Conservation (phyloP, 805 yeast species). For the Nakazawaea pomicola region DNA sequence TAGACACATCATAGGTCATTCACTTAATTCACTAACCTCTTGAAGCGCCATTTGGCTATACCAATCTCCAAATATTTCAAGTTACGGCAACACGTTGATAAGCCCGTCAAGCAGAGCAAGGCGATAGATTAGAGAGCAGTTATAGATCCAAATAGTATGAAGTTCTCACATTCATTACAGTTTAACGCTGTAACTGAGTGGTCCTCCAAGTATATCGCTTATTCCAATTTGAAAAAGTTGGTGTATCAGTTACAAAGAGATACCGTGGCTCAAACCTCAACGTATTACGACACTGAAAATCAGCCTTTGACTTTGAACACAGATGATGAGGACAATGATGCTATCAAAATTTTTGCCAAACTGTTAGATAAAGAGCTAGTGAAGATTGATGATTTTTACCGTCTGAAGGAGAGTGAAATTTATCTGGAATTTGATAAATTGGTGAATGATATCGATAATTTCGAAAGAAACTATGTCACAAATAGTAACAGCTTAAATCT, state of each 20-base stretch:
- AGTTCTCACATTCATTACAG: slow-evolving; percentile 91
- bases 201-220: slow-evolving; percentile 89
- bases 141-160: slow-evolving; percentile 50
- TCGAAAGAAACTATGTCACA: slow-evolving; percentile 35
- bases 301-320: slow-evolving; percentile 19
- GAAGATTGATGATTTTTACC: slow-evolving; percentile 74
- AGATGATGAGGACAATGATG: slow-evolving; percentile 32
- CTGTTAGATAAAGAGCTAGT: slow-evolving; percentile 74
- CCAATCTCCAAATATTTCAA: background rate
- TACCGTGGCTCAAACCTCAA: slow-evolving; percentile 22
- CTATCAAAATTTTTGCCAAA: slow-evolving; percentile 53
- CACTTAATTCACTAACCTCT: no score
- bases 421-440: slow-evolving; percentile 50
- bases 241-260: slow-evolving; percentile 81
- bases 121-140: no score
- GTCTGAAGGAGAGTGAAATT: slow-evolving; percentile 56
- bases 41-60: background rate
- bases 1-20: background rate
- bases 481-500: slow-evolving; percentile 13
- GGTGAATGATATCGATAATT: slow-evolving; percentile 57
- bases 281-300: slow-evolving; percentile 20
- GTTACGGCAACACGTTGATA: no score
- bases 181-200: slow-evolving; percentile 98
- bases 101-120: no score
- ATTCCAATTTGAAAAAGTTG: slow-evolving; percentile 79